Evolutionary conservation across 176 grass and related monocot species (phyloP).

Genomic region (Melocanna baccifera): DNA sequence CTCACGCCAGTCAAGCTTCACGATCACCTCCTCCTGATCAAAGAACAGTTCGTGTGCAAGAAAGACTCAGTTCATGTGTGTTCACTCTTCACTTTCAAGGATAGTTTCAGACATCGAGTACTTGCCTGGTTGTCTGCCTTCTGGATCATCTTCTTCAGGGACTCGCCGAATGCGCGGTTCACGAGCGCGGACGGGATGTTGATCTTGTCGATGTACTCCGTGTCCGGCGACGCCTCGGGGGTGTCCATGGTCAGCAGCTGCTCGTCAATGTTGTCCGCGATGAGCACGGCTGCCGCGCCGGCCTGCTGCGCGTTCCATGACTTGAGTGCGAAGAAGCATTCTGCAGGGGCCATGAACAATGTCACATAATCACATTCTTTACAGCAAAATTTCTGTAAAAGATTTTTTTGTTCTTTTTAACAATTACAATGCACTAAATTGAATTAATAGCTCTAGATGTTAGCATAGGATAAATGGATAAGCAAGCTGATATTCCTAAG

Average conservation of each 20-base stretch:
- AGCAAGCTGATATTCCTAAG: background rate
- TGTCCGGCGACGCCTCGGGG: conserved; percentile 44
- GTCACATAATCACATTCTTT: background rate
- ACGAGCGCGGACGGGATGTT: conserved; percentile 85
- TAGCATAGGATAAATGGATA: background rate
- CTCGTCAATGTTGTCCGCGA: conserved; percentile 77
- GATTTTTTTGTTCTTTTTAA: background rate
- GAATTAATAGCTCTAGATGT: background rate
- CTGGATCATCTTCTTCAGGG: conserved; percentile 48
- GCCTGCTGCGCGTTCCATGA: conserved; percentile 90
- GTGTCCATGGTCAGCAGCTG: conserved; percentile 94
- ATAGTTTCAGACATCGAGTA: no score
- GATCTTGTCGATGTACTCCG: conserved; percentile 67
- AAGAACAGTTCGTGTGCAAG: no score
- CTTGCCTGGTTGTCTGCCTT: background rate
- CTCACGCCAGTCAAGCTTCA: conserved; percentile 87
- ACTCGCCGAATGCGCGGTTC: conserved; percentile 57
- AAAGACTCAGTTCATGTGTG: no score
- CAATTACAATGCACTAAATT: background rate
- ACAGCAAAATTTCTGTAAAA: background rate
- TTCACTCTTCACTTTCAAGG: no score
- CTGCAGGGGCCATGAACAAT: conserved; percentile 27
- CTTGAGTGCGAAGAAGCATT: conserved; percentile 90
- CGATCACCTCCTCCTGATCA: conserved; percentile 50
- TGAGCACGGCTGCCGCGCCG: conserved; percentile 74